Evolutionary conservation across 192 early-diverging fungal species (phyloP).

Genomic region (Ramicandelaber brevisporus): DNA sequence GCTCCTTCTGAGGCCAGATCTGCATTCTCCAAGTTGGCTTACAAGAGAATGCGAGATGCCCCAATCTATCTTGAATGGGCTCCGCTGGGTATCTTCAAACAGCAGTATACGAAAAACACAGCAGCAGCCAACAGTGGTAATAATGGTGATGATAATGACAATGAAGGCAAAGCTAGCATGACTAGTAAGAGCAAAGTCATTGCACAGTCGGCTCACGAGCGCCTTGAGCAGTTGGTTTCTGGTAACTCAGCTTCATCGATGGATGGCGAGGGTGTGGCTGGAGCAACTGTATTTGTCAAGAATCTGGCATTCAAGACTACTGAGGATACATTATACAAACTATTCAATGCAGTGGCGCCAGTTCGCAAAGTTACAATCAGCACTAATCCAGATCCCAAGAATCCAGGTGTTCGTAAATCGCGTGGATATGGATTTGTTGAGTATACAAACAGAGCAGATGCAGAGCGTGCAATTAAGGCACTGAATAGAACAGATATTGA

Average conservation of each 20-base stretch:
- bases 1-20: conserved; percentile 70
- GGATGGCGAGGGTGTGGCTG: conserved; percentile 25
- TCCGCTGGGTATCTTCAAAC: conserved; percentile 53
- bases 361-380: conserved; percentile 58
- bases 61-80: conserved; percentile 87
- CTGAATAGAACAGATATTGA: conserved; percentile 72
- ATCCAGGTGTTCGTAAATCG: conserved; percentile 41
- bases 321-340: conserved; percentile 38
- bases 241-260: conserved; percentile 11
- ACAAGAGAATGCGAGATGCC: conserved; percentile 71
- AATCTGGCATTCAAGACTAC: conserved; percentile 85
- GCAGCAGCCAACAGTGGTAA: conserved; percentile 8
- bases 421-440: conserved; percentile 98
- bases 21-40: conserved; percentile 74
- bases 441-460: conserved; percentile 57
- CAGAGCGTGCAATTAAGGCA: conserved; percentile 56
- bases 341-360: conserved; percentile 52
- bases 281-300: conserved; percentile 82
- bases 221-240: conserved; percentile 11
- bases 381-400: conserved; percentile 68
- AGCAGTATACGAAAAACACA: conserved; percentile 24
- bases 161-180: too few species aligned
- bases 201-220: conserved; percentile 11
- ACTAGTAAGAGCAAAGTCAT: too few species aligned
- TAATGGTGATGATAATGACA: conserved; percentile 7